These are phyloP conservation scores for Aspergillus texensis DNA, from an alignment of 2,329 filamentous ascomycete genomes.

Conservation along the genomic window DNA sequence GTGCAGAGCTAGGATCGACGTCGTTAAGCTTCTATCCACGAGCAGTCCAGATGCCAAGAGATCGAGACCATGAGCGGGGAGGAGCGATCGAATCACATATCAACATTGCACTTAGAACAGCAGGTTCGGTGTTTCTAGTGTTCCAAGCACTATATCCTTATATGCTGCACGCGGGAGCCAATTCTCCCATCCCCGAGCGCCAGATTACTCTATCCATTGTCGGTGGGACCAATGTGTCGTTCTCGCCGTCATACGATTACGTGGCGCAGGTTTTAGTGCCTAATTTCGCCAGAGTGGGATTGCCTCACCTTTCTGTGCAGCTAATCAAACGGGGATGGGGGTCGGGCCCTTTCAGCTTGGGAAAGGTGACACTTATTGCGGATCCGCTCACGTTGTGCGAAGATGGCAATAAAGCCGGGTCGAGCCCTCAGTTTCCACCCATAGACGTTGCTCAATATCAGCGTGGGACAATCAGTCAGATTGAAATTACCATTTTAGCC, in stretches of 20 bases:
- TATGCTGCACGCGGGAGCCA: constrained; percentile 49
- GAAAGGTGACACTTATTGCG: constrained; percentile 54
- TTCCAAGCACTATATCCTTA: constrained; percentile 64
- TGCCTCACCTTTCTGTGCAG: constrained; percentile 48
- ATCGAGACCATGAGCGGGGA: constrained; percentile 14
- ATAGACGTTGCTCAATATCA: constrained; percentile 35
- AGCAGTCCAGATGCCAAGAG: neutral
- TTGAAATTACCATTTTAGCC: constrained; percentile 45
- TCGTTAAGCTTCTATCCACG: constrained; percentile 38
- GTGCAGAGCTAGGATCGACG: constrained; percentile 39
- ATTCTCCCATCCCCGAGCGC: constrained; percentile 2
- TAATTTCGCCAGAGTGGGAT: constrained; percentile 53
- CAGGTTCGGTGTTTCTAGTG: constrained; percentile 58
- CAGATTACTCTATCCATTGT: constrained; percentile 49
- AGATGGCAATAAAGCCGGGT: neutral
- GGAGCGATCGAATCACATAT: constrained; percentile 35
- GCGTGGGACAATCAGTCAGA: constrained; percentile 34
- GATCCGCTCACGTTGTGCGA: constrained; percentile 38
- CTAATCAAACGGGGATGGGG: constrained; percentile 59
- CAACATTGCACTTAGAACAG: constrained; percentile 48
- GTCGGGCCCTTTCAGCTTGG: constrained; percentile 49
- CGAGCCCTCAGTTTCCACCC: constrained; percentile 28
- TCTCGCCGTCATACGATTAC: constrained; percentile 60
- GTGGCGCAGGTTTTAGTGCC: constrained; percentile 58
- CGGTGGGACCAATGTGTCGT: constrained; percentile 62